These are phyloP conservation scores for Pezicula rhizophila DNA, from an alignment of 2,329 filamentous ascomycete genomes.

Conservation along the genomic window DNA sequence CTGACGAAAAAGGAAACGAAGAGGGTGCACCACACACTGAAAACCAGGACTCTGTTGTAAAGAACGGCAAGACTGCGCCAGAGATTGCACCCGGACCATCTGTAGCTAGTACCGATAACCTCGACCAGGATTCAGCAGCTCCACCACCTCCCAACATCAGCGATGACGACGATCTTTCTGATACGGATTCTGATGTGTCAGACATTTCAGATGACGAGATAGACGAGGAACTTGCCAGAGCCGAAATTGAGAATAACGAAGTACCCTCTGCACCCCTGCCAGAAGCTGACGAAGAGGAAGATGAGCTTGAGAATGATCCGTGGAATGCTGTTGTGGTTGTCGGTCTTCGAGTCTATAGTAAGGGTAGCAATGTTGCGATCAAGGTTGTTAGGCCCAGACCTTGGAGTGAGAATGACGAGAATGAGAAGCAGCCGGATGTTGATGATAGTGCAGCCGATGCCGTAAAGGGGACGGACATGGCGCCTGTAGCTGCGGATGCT, in stretches of 20 bases:
- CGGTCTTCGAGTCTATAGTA: slow-evolving; percentile 54
- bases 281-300: slow-evolving; percentile 37
- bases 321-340: slow-evolving; percentile 61
- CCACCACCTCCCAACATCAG: not conserved
- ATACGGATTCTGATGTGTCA: slow-evolving; percentile 15
- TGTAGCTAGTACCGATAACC: too few species aligned
- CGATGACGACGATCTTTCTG: slow-evolving; percentile 13
- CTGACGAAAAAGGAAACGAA: too few species aligned
- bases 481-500: slow-evolving; percentile 23
- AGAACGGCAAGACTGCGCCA: too few species aligned
- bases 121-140: not conserved
- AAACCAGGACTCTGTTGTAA: too few species aligned
- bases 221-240: slow-evolving; percentile 15
- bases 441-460: slow-evolving; percentile 42
- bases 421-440: slow-evolving; percentile 32
- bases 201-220: slow-evolving; percentile 11
- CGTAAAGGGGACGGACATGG: slow-evolving; percentile 30
- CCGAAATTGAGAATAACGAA: slow-evolving; percentile 10
- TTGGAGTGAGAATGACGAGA: slow-evolving; percentile 15
- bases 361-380: slow-evolving; percentile 28
- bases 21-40: too few species aligned
- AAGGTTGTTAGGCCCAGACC: slow-evolving; percentile 18
- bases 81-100: too few species aligned
- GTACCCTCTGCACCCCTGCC: slow-evolving; percentile 26
- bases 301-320: slow-evolving; percentile 49